phyloP scores from a whole-genome alignment of 345 rosid genomes.

The Linum usitatissimum region DNA sequence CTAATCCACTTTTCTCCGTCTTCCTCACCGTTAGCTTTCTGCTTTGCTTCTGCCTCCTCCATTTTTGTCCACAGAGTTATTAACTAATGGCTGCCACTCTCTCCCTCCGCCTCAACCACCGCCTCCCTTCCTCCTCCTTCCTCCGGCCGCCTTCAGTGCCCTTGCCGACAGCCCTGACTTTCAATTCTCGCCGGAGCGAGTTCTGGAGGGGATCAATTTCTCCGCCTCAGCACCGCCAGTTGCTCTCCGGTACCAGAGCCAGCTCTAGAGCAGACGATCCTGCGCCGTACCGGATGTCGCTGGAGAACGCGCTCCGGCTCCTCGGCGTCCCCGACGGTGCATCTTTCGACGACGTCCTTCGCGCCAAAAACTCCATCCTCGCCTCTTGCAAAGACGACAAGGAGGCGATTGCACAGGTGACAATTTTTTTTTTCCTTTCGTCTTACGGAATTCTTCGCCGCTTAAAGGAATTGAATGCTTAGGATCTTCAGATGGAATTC shows the following conservation, averaged over 20 bases:
- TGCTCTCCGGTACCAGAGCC: not conserved
- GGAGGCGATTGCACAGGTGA: slow-evolving; percentile 72
- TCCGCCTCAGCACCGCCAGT: slow-evolving; percentile 28
- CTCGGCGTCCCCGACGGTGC: slow-evolving; percentile 83
- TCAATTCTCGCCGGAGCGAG: slow-evolving; percentile 21
- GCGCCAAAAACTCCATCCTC: slow-evolving; percentile 77
- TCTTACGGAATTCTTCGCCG: not conserved
- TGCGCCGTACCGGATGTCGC: slow-evolving; percentile 82
- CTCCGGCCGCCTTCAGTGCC: slow-evolving; percentile 21
- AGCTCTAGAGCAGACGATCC: slow-evolving; percentile 86
- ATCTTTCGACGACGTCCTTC: slow-evolving; percentile 86
- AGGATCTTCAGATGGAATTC: not conserved
- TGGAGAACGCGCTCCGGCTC: slow-evolving; percentile 83
- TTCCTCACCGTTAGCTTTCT: not conserved
- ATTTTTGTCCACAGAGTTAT: not conserved
- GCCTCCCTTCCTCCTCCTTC: slow-evolving; percentile 20
- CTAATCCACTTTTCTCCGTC: not conserved
- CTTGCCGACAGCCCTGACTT: slow-evolving; percentile 7
- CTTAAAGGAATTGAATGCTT: not conserved
- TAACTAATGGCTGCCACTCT: slow-evolving; percentile 32
- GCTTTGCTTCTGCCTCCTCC: not conserved
- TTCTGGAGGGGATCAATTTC: slow-evolving; percentile 30
- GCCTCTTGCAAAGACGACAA: slow-evolving; percentile 70
- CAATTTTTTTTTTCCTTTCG: not conserved
- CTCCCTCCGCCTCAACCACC: slow-evolving; percentile 60